Evolutionary conservation across 1,284 basidiomycete species (phyloP).

Genomic region (Omphalotus olearius): DNA sequence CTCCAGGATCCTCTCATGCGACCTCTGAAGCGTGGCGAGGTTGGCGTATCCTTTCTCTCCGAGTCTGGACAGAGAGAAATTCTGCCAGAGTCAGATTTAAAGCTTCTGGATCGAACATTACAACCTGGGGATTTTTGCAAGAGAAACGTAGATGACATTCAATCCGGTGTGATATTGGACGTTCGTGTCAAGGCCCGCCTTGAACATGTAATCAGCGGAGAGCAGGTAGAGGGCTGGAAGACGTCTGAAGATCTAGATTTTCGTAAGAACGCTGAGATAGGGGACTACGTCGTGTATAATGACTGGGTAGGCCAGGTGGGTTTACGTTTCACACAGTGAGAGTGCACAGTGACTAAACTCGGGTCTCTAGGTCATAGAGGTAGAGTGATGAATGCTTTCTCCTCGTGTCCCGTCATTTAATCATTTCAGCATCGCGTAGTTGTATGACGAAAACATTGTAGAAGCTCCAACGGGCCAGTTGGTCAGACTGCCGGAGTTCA

Average conservation of each 20-base stretch:
- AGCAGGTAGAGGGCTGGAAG: constrained; percentile 62
- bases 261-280: constrained; percentile 60
- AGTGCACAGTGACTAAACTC: not conserved
- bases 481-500: constrained; percentile 71
- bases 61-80: constrained; percentile 56
- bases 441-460: constrained; percentile 59
- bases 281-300: constrained; percentile 78
- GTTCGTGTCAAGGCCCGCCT: constrained; percentile 62
- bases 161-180: constrained; percentile 73
- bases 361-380: constrained; percentile 32
- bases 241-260: constrained; percentile 57
- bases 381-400: not conserved
- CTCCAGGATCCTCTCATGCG: constrained; percentile 68
- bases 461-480: constrained; percentile 53
- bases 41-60: constrained; percentile 73
- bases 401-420: constrained; percentile 2
- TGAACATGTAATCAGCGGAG: constrained; percentile 71
- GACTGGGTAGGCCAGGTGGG: constrained; percentile 89
- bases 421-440: constrained; percentile 4
- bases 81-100: constrained; percentile 62
- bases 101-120: constrained; percentile 78
- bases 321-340: constrained; percentile 11
- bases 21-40: constrained; percentile 74
- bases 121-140: constrained; percentile 85
- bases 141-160: constrained; percentile 65